These are phyloP conservation scores for Lavandula angustifolia DNA, from an alignment of 257 asterid species.

Conservation along the genomic window DNA sequence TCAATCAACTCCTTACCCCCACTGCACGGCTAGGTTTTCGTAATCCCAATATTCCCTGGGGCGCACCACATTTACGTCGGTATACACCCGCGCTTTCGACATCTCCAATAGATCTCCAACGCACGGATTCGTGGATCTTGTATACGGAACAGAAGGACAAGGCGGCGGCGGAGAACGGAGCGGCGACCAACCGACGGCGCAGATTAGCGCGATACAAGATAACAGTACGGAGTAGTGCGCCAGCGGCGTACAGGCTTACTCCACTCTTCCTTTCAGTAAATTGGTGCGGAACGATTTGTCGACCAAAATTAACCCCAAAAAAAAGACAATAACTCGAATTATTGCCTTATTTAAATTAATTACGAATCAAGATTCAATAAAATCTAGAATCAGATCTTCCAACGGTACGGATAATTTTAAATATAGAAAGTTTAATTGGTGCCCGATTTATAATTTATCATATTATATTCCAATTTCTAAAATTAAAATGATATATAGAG, in stretches of 20 bases:
- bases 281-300: neutral
- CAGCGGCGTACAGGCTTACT: constrained; percentile 27
- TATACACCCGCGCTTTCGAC: constrained; percentile 74
- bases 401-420: neutral
- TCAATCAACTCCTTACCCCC: constrained; percentile 49
- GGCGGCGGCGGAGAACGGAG: constrained; percentile 26
- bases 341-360: neutral
- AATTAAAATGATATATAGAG: too few relatives aligned
- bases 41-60: constrained; percentile 78
- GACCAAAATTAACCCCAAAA: too few relatives aligned
- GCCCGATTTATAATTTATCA: too few relatives aligned
- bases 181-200: constrained; percentile 41
- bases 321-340: neutral
- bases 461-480: too few relatives aligned
- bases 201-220: constrained; percentile 39
- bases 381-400: neutral
- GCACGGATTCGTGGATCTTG: constrained; percentile 23
- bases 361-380: neutral
- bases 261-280: neutral
- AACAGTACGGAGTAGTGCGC: constrained; percentile 30
- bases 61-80: constrained; percentile 67
- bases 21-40: constrained; percentile 63
- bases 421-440: too few relatives aligned
- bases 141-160: neutral
- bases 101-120: constrained; percentile 56